Evolutionary conservation across 2,329 filamentous ascomycete genomes (phyloP).

Genomic region (Simplicillium sp.): DNA sequence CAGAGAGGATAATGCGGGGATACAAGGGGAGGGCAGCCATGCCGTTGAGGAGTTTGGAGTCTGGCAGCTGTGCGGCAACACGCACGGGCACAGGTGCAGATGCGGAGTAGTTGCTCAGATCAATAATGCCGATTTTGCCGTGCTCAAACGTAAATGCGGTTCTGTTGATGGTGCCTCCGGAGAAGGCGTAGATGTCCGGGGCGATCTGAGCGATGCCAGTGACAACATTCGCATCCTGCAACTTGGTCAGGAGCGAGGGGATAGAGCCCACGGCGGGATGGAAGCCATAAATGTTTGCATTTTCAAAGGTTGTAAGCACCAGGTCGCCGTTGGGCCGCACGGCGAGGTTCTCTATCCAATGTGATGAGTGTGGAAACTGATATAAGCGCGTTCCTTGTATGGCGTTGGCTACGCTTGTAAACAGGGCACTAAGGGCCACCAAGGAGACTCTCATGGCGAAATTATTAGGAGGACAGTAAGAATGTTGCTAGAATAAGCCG

Average conservation of each 20-base stretch:
- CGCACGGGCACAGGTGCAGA: too few species aligned
- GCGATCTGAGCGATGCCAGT: slow-evolving; percentile 11
- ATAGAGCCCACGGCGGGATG: slow-evolving; percentile 2
- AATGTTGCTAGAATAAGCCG: too few species aligned
- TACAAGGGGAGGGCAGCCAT: slow-evolving; percentile 9
- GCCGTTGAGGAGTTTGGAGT: slow-evolving; percentile 12
- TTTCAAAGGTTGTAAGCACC: slow-evolving; percentile 9
- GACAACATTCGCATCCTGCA: slow-evolving; percentile 6
- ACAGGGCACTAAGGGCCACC: too few species aligned
- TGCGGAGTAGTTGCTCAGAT: not conserved
- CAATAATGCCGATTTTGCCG: not conserved
- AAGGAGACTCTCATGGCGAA: too few species aligned
- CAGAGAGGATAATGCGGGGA: slow-evolving; percentile 11
- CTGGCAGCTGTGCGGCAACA: slow-evolving; percentile 5
- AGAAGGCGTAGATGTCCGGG: slow-evolving; percentile 11
- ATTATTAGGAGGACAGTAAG: too few species aligned
- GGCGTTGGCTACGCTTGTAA: too few species aligned
- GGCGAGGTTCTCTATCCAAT: slow-evolving; percentile 13
- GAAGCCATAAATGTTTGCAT: slow-evolving; percentile 8
- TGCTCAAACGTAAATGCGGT: slow-evolving; percentile 3
- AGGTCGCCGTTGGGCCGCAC: slow-evolving; percentile 11
- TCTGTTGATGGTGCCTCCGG: slow-evolving; percentile 8
- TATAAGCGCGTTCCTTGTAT: not conserved
- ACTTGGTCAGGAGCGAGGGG: slow-evolving; percentile 6
- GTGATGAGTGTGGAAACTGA: slow-evolving; percentile 8